Evolutionary conservation across 495 filamentous ascomycete genomes (phyloP), one percentile per base, ranked within the genome.

Genomic region (Hypoxylon rickii): DNA sequence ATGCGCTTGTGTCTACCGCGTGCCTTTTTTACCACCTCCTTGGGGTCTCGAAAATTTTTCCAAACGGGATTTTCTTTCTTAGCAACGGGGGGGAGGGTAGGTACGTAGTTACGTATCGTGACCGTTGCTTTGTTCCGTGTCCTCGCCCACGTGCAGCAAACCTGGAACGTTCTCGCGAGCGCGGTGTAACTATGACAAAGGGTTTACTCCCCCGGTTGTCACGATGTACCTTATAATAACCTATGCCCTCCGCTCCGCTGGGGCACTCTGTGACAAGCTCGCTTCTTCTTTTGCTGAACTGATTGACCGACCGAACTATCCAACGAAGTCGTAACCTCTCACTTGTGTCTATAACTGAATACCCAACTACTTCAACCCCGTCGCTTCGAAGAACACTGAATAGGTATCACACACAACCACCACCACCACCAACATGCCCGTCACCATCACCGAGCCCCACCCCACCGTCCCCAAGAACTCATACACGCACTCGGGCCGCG

Each of bases 361-460:
- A 29, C 24, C 10, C 4, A 5, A 29, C 10, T 29, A 29, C 24
- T 5, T 29, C 24, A 29, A 29, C 24, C 24, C 24, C 24, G 10
- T 29, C 4, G 10, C 24, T 29, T 10, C 24, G 4, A 29, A 10
- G 24, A 5, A n/a, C 3, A 34, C 12, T 12, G 32, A 34, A 34
- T n/a, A 34, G n/a, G n/a, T n/a, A n/a, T n/a, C n/a, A n/a, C n/a
- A n/a, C n/a, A n/a, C n/a, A 29, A 4, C 56, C 7, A 39, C 39
- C 64, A 29, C 51, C 68, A 46, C 40, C 61, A 60, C 63, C 47
- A 61, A 58, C 26, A 77, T 75, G 75, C 52, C 74, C 44, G 59
- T 86, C 83, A 80, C 80, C 64, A 81, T 93, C 77, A 82, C 85
- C 72, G 89, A 95, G 73, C 89, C 90, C 44, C 86, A 90, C 78